These are phyloP conservation scores for Rhynchosporium agropyri DNA, from an alignment of 2,329 filamentous ascomycete genomes.

Conservation along the genomic window DNA sequence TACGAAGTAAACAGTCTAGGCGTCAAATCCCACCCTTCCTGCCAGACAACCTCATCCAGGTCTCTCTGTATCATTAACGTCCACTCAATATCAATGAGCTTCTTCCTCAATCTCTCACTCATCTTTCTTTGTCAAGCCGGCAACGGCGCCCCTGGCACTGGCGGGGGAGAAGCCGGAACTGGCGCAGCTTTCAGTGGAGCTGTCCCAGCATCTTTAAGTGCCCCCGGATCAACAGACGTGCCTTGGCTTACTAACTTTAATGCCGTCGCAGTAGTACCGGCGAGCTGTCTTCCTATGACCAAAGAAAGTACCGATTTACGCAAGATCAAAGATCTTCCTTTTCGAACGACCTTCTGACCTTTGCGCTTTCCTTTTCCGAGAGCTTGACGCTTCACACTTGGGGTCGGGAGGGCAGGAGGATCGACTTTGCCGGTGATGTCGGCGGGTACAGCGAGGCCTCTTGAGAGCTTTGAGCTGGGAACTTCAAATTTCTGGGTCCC, in stretches of 20 bases:
- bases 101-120: constrained; percentile 23
- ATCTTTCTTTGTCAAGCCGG: constrained; percentile 29
- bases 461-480: neutral
- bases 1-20: neutral
- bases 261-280: constrained; percentile 29
- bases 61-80: constrained; percentile 23
- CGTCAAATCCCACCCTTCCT: constrained; percentile 15
- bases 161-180: no score
- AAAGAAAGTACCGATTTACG: constrained; percentile 32
- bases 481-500: neutral
- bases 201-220: constrained; percentile 5
- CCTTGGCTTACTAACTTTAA: constrained; percentile 31
- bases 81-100: constrained; percentile 26
- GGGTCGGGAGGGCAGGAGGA: constrained; percentile 14
- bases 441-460: constrained; percentile 16
- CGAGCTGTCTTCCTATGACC: constrained; percentile 36
- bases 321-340: constrained; percentile 26
- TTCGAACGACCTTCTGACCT: constrained; percentile 20
- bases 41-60: constrained; percentile 26
- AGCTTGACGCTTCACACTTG: constrained; percentile 11
- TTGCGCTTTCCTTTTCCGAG: constrained; percentile 16
- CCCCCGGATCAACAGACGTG: constrained; percentile 17
- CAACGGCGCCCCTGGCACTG: constrained; percentile 6
- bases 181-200: no score
- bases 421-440: constrained; percentile 19